Evolutionary conservation across 108 stramenopile species (phyloP), one percentile per base, ranked within the genome.

Genomic region (Pseudonitzschia pungens): DNA sequence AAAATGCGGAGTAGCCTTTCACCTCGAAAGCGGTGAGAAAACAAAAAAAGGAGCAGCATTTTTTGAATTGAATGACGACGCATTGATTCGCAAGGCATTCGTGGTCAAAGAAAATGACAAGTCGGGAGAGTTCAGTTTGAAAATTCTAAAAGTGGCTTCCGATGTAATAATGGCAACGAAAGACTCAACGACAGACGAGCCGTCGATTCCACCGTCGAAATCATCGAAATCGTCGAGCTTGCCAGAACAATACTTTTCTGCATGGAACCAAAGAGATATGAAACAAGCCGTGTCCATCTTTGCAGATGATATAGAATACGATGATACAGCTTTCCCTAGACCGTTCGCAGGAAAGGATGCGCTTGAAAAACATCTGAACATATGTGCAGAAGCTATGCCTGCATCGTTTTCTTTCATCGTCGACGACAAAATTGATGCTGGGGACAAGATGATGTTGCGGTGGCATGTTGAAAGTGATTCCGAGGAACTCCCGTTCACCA

Each of bases 401-500:
- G 28, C 55, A 1, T 58, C 86, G 21, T 91, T 94, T 54, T 21
- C 69, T 16, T 92, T 94, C 72, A 83, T 79, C 15, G 62, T 94
- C 12, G 91, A 92, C 70, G 89, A 89, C 51, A 51, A 55, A 15
- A 54, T 77, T 18, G 44, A 55, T 68, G 29, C 87, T 11, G 79
- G 78, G 7, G 52, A 70, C 11, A 50, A 51, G 33, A 50, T 56
- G 16, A 73, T 78, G 55, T 85, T 83, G 0, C 74, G 66, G 54
- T 94, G 93, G 93, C 93, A 92, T 45, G 89, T 92, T 20, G 89
- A 94, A 73, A 89, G 85, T 69, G 74, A 84, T 55, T 87, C 84
- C 10, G 68, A 81, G 21, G 69, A 53, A 42, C 77, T 94, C 15
- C 83, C 89, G 4, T 94, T 89, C 69, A 91, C 91, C 0, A 73